Base-by-base conservation (phyloP, 2,329 filamentous ascomycete species). In the Arthroderma uncinatum region DNA sequence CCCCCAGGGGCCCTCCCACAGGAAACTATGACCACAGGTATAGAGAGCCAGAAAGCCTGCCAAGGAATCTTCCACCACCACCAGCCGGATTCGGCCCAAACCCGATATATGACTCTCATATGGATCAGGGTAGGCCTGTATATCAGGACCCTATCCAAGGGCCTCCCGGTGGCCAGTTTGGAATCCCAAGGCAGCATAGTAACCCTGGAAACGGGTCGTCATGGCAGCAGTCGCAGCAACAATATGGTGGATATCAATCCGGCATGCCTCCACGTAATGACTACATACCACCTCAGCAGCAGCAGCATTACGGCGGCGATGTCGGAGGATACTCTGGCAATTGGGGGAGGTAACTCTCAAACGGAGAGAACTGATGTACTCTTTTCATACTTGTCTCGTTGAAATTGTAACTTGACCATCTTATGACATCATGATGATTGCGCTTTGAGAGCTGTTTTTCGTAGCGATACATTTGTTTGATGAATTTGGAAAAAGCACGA, bases 261-360 rank as follows among this genome's bases (percentile, higher is more conserved):
- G 44, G 44, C 1, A 30, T 48, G 21, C 44, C 44, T 6, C 44
- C 44, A n/a, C 44, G 34, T 5, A 10, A 28, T 4, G 50, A 53
- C 50, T 53, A 52, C 42, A 47, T 58, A 47, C 57, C 53, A 40
- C 25, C 56, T 30, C 19, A 10, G 25, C 42, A 53, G 33, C 58
- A 56, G 10, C 58, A 57, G 21, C 58, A 60, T 54, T 60, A 56
- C 19, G 56, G 59, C 21, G 47, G 56, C 25, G 59, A 58, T 4
- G 58, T 57, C 39, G 60, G 59, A 36, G 54, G 59, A 50, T 59
- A 60, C 23, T 12, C 53, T 8, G 56, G 56, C 9, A 54, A 54
- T 28, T 60, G 56, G 58, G 44, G 53, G 23, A 54, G 56, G 30
- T 60, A 34, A 56, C 23, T 30, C 21, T 30, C 37, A 6, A 19